Conservation (phyloP, 2,329 filamentous ascomycete species). For the Cadophora malorum region DNA sequence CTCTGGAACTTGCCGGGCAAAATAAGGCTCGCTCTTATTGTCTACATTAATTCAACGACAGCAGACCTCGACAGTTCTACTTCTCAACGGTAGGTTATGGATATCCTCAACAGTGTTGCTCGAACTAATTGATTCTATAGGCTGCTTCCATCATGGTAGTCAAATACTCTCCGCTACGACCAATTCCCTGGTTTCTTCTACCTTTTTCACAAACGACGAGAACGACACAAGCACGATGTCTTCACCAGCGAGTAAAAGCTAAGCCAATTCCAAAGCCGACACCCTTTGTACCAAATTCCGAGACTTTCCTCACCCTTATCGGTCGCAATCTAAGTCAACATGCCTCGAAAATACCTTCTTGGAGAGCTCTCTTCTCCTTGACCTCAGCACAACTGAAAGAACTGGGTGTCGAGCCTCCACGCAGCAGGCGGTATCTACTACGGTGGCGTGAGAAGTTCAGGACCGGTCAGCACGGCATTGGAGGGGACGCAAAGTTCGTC, state of each 20-base stretch:
- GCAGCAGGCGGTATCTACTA: conserved; percentile 82
- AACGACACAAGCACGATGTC: conserved; percentile 44
- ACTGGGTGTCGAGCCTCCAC: conserved; percentile 84
- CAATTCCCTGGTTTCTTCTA: conserved; percentile 43
- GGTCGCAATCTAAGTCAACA: conserved; percentile 85
- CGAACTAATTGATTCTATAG: conserved; percentile 17
- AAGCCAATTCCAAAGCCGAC: conserved; percentile 70
- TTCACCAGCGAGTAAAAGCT: conserved; percentile 49
- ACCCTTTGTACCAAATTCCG: conserved; percentile 83
- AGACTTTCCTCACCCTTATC: conserved; percentile 88
- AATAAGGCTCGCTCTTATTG: conserved; percentile 7
- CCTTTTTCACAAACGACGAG: conserved; percentile 43
- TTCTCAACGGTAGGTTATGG: neutral
- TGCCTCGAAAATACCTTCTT: conserved; percentile 84
- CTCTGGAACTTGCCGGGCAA: conserved; percentile 2
- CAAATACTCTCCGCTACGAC: conserved; percentile 39
- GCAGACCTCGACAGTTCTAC: conserved; percentile 1
- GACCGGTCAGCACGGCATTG: conserved; percentile 77
- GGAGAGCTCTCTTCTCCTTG: conserved; percentile 88
- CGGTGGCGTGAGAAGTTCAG: conserved; percentile 88
- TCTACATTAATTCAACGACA: conserved; percentile 28
- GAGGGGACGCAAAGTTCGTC: conserved; percentile 81
- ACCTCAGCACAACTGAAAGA: conserved; percentile 79
- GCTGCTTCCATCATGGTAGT: conserved; percentile 40
- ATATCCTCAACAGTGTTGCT: conserved; percentile 1